Percentiles rank a stretch among this genome's conserved stretches.
These are phyloP conservation scores for Dothideomycetidae sp. DNA, from an alignment of 2,329 filamentous ascomycete species.

Conservation along the genomic window DNA sequence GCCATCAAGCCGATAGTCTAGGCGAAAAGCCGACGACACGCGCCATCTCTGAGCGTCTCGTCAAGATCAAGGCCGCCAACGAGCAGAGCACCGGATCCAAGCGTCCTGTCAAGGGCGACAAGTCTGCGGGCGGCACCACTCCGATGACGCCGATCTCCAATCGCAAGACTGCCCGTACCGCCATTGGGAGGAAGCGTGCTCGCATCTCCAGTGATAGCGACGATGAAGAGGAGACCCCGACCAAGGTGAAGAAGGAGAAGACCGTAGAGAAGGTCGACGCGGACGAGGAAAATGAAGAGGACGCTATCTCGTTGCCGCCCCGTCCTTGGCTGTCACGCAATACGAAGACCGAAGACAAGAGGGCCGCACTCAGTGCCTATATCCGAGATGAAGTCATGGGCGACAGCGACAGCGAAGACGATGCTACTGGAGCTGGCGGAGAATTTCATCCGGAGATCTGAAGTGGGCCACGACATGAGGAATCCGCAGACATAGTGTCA, in stretches of 20 bases:
- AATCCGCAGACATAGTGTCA: too few relatives aligned
- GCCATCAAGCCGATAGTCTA: conserved; percentile 5
- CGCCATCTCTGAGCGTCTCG: conserved; percentile 12
- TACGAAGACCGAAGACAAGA: conserved; percentile 2
- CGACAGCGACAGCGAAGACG: not conserved
- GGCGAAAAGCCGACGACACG: conserved; percentile 10
- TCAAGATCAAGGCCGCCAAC: conserved; percentile 8
- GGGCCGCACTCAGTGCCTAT: not conserved
- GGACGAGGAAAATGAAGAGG: not conserved
- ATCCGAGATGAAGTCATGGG: not conserved
- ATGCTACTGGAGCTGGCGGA: not conserved
- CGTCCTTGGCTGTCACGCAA: not conserved
- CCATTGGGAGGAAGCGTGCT: not conserved
- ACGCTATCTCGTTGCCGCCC: not conserved
- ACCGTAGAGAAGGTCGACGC: conserved; percentile 1
- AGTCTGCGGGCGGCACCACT: not conserved
- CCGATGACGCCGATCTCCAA: not conserved
- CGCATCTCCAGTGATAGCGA: not conserved
- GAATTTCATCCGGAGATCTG: not conserved
- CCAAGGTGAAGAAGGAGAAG: conserved; percentile 1
- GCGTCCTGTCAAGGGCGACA: not conserved
- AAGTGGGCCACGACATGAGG: too few relatives aligned
- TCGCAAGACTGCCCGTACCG: not conserved
- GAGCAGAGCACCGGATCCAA: not conserved
- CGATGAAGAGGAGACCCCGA: conserved; percentile 1